Conservation (phyloP, 306 rosid genomes). For the Canavalia gladiata region DNA sequence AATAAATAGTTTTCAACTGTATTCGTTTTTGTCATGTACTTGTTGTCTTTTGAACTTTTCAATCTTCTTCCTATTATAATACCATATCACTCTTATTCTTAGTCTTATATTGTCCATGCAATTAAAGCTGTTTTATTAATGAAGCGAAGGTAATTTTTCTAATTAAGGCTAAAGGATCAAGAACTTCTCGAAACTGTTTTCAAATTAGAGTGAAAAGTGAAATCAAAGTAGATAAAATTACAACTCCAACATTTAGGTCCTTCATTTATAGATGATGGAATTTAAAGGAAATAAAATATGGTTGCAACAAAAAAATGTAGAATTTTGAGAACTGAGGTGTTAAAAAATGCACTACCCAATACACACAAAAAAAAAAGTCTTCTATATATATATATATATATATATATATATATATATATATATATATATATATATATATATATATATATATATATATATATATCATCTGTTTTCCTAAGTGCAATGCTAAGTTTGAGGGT, state of each 20-base stretch:
- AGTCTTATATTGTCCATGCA: constrained; percentile 1
- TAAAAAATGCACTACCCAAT: too few species aligned
- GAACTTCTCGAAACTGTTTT: not conserved
- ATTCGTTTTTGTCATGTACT: constrained; percentile 6
- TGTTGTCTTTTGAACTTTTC: not conserved
- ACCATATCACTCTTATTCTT: not conserved
- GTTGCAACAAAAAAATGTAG: too few species aligned
- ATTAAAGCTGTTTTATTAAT: not conserved
- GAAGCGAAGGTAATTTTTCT: not conserved
- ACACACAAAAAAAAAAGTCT: too few species aligned
- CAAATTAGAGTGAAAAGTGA: not conserved
- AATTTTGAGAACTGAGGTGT: too few species aligned
- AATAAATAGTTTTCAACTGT: constrained; percentile 10
- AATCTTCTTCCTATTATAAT: constrained; percentile 1
- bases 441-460: too few species aligned
- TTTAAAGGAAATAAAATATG: too few species aligned
- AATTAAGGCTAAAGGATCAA: constrained; percentile 13
- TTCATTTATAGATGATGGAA: too few species aligned
- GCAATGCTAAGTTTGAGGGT: too few species aligned
- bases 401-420: too few species aligned
- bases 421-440: too few species aligned
- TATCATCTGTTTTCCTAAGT: too few species aligned
- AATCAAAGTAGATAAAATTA: not conserved
- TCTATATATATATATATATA: too few species aligned
- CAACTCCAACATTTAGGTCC: not conserved